Evolutionary conservation across 371 early-diverging fungal genomes (phyloP).

Genomic region (Chytridium lagenaria): DNA sequence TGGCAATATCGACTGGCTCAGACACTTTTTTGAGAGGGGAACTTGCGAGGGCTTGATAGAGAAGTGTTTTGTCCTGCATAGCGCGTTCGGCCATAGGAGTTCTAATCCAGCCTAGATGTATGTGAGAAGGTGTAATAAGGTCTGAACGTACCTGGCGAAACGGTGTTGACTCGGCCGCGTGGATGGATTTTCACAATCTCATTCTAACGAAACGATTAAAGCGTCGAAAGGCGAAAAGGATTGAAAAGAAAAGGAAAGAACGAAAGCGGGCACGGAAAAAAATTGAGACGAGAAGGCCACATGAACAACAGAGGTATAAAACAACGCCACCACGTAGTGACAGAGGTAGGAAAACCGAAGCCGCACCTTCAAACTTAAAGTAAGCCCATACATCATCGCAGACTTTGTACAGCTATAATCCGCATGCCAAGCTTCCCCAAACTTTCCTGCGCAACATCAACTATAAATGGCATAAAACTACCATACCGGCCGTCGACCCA

Average conservation of each 20-base stretch:
- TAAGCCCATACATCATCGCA: conserved; percentile 59
- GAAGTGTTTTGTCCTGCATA: conserved; percentile 45
- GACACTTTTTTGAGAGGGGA: conserved; percentile 59
- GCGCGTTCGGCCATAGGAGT: conserved; percentile 62
- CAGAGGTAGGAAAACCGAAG: too few species aligned
- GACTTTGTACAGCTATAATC: conserved; percentile 54
- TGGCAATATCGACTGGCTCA: conserved; percentile 57
- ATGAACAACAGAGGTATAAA: background rate
- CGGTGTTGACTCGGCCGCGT: conserved; percentile 56
- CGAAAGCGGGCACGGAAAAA: background rate
- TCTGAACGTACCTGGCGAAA: conserved; percentile 34
- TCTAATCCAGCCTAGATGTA: conserved; percentile 55
- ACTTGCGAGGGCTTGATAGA: conserved; percentile 58
- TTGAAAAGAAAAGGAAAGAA: background rate
- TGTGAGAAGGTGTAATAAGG: background rate
- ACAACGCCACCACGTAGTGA: background rate
- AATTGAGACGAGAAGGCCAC: background rate
- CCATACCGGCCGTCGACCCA: conserved; percentile 30
- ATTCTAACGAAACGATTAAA: conserved; percentile 35
- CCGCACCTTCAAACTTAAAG: conserved; percentile 43
- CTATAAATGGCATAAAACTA: background rate
- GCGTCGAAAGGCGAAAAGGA: background rate
- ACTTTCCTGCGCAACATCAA: conserved; percentile 54
- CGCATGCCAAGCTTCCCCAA: conserved; percentile 59
- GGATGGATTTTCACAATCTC: conserved; percentile 58